Evolutionary conservation across 2,329 filamentous ascomycete species (phyloP).

Genomic region (Fusarium algeriense): DNA sequence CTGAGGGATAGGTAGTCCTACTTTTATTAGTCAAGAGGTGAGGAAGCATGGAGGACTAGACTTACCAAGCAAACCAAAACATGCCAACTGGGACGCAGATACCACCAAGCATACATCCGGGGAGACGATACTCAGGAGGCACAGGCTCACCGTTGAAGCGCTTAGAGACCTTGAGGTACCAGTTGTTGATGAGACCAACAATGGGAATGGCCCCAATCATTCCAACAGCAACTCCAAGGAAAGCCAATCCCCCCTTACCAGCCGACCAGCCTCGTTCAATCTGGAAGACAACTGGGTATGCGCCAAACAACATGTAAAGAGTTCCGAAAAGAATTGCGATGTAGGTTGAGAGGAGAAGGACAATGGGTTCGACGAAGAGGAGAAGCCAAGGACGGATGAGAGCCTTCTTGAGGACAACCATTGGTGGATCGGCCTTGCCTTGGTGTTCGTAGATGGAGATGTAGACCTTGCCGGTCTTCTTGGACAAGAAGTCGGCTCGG

Average conservation of each 20-base stretch:
- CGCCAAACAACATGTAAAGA: conserved; percentile 66
- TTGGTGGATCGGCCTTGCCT: conserved; percentile 57
- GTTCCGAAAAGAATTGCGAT: conserved; percentile 69
- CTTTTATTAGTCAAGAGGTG: background rate
- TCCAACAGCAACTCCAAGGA: conserved; percentile 74
- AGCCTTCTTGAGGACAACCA: conserved; percentile 64
- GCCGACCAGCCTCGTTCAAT: conserved; percentile 66
- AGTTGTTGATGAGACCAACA: conserved; percentile 64
- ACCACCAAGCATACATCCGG: conserved; percentile 69
- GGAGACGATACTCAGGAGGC: conserved; percentile 72
- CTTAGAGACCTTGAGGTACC: conserved; percentile 60
- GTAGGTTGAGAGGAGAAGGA: conserved; percentile 72
- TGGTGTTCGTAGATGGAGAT: conserved; percentile 61
- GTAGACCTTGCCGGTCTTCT: conserved; percentile 67
- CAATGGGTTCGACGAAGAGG: conserved; percentile 74
- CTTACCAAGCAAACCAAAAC: conserved; percentile 75
- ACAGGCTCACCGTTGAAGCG: conserved; percentile 64
- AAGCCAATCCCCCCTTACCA: conserved; percentile 70
- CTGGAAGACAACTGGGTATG: conserved; percentile 73
- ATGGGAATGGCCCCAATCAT: conserved; percentile 68
- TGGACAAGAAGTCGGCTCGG: conserved; percentile 63
- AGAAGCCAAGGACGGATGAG: conserved; percentile 73
- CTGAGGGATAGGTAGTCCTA: conserved; percentile 43
- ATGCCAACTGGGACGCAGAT: conserved; percentile 69
- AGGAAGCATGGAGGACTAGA: fast-evolving